Evolutionary conservation across 2,329 filamentous ascomycete species (phyloP), one percentile per base, ranked within the genome.

Genomic region (Fusarium ambrosium): DNA sequence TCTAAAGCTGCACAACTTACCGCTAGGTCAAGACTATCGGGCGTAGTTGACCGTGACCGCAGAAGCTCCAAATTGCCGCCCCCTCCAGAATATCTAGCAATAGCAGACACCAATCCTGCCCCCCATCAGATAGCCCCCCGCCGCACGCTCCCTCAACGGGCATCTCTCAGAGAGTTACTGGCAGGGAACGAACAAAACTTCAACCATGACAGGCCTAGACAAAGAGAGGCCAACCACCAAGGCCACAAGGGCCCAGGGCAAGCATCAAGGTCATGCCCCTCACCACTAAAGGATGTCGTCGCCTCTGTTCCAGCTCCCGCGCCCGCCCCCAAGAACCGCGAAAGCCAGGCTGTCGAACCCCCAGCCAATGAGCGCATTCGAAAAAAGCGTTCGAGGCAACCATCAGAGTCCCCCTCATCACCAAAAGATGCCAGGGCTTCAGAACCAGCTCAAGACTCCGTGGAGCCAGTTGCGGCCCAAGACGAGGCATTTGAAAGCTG

Each of bases 21-120:
- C 32, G 41, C 62, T n/a, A 51, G 66, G n/a, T 24, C 29, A 51
- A 32, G 37, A 13, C 20, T 27, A 37, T 6, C 29, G 14, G 48
- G 22, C 11, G 14, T 9, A 18, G 9, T 39, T 20, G 37, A 61
- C 8, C 16, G 20, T 34, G 43, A 18, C 16, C 34, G 32, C 5
- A 51, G 55, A 60, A 64, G 34, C 20, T 34, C 62, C 14, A 43
- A 70, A 82, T 65, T 81, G 78, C 16, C 82, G 20, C 60, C 61
- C 1, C 63, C 27, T 24, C 48, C 39, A 34, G n/a, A 53, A 8
- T n/a, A 62, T 4, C 41, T 24, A 0, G 55, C 51, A 41, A 64
- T 63, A n/a, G 22, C 6, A 10, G 45, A 69, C n/a, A 37, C 7
- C 9, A 16, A 34, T 20, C 34, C 45, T 37, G 22, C 39, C 36